A percentile compares a stretch with the other conserved stretches of the same genome.
Conservation (phyloP, 768 basidiomycete genomes). For the Suillus weaverae region DNA sequence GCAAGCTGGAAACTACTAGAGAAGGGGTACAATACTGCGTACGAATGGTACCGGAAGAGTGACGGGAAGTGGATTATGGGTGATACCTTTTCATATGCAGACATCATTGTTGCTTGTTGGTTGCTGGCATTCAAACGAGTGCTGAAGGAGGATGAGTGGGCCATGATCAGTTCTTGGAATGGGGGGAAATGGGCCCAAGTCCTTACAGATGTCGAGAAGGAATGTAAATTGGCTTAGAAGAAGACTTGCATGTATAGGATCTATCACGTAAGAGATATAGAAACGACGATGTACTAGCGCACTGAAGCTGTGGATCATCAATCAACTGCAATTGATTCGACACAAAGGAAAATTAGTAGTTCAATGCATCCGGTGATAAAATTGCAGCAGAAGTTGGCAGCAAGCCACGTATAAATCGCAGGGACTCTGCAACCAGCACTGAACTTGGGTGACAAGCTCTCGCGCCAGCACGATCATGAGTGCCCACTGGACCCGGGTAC, state of each 20-base stretch:
- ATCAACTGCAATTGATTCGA: not conserved
- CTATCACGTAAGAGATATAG: not conserved
- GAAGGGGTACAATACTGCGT: constrained; percentile 12
- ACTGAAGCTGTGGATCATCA: not conserved
- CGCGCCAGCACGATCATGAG: not conserved
- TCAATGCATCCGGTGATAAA: not conserved
- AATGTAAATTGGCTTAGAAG: constrained; percentile 21
- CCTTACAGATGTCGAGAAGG: constrained; percentile 25
- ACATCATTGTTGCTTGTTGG: constrained; percentile 24
- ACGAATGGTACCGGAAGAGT: constrained; percentile 22
- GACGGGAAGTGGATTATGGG: constrained; percentile 34
- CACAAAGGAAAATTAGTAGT: not conserved
- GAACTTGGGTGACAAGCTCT: not conserved
- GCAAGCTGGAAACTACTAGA: constrained; percentile 28
- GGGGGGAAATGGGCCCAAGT: constrained; percentile 27
- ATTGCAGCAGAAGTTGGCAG: not conserved
- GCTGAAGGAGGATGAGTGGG: constrained; percentile 26
- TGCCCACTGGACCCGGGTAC: not conserved
- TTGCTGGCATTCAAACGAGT: constrained; percentile 22
- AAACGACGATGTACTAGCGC: not conserved
- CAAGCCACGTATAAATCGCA: not conserved
- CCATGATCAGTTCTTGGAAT: constrained; percentile 23
- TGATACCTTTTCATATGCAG: constrained; percentile 30
- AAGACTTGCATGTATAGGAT: not conserved
- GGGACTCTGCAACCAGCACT: not conserved